Percentiles rank a stretch among this genome's conserved stretches.
These are phyloP conservation scores for Salvia hispanica DNA, from an alignment of 257 asterid genomes.

Conservation along the genomic window DNA sequence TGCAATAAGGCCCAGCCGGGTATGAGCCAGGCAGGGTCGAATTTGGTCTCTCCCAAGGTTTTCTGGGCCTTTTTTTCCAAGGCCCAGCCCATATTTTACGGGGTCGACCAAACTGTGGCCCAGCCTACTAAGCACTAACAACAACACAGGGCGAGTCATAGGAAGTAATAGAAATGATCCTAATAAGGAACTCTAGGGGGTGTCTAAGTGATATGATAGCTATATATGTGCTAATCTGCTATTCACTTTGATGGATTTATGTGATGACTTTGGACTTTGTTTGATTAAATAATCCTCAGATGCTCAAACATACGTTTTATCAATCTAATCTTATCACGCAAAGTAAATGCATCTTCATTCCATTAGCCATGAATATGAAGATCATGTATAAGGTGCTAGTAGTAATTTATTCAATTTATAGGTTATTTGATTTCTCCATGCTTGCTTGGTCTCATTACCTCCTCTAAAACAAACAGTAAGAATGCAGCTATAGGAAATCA, in stretches of 20 bases:
- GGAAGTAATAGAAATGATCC: slow-evolving; percentile 11
- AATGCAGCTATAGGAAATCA: slow-evolving; percentile 15
- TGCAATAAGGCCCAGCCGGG: too few species aligned
- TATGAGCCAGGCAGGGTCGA: neutral
- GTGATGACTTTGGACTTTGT: too few species aligned
- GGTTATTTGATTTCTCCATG: neutral
- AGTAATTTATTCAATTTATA: neutral
- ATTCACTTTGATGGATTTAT: too few species aligned
- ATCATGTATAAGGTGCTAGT: neutral
- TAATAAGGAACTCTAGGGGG: neutral
- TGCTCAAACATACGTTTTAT: too few species aligned
- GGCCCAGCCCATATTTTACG: neutral
- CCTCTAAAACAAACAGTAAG: neutral
- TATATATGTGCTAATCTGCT: too few species aligned
- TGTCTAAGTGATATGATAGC: too few species aligned
- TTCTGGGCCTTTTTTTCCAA: neutral
- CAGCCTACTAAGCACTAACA: neutral
- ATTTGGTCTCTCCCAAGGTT: neutral
- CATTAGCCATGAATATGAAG: slow-evolving; percentile 12
- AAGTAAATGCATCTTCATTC: neutral
- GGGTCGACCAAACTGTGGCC: neutral
- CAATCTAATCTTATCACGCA: too few species aligned
- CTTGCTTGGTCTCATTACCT: neutral
- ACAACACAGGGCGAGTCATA: neutral
- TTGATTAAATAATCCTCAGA: too few species aligned